phyloP scores from a whole-genome alignment of 805 yeast genomes.

The Millerago galiae region DNA sequence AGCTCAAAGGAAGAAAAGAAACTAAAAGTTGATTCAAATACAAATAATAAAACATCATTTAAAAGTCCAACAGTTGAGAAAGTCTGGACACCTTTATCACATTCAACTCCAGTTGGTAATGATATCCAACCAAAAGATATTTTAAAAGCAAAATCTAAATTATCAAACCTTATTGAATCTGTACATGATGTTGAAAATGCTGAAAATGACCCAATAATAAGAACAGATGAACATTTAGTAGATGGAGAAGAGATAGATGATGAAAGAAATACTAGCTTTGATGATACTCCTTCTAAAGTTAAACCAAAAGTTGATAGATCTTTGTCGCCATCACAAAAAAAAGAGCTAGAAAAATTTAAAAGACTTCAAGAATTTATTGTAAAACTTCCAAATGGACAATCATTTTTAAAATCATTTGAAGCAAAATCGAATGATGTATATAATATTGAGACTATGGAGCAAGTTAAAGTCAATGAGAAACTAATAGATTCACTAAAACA shows the following conservation, averaged over 20 bases:
- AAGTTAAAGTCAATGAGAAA: background rate
- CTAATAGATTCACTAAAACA: background rate
- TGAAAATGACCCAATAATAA: background rate
- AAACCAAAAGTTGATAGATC: constrained; percentile 4
- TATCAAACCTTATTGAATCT: constrained; percentile 17
- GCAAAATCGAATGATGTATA: background rate
- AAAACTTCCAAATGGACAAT: constrained; percentile 1
- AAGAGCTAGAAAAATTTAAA: constrained; percentile 17
- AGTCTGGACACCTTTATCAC: constrained; percentile 20
- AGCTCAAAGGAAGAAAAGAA: background rate
- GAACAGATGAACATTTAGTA: background rate
- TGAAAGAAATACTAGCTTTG: constrained; percentile 4
- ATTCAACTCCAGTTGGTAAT: constrained; percentile 22
- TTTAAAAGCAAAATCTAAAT: constrained; percentile 18
- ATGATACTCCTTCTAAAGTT: constrained; percentile 21
- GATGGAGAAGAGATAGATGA: constrained; percentile 9
- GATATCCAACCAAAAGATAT: constrained; percentile 21
- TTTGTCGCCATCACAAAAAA: background rate
- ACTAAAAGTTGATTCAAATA: too few species aligned
- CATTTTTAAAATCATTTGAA: constrained; percentile 2
- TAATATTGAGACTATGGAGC: background rate
- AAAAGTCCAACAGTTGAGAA: constrained; percentile 13
- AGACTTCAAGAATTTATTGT: constrained; percentile 13
- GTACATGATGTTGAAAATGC: constrained; percentile 6
- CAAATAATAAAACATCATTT: background rate